These are phyloP conservation scores for Colletotrichum tofieldiae DNA, from an alignment of 2,329 filamentous ascomycete species.

Conservation along the genomic window DNA sequence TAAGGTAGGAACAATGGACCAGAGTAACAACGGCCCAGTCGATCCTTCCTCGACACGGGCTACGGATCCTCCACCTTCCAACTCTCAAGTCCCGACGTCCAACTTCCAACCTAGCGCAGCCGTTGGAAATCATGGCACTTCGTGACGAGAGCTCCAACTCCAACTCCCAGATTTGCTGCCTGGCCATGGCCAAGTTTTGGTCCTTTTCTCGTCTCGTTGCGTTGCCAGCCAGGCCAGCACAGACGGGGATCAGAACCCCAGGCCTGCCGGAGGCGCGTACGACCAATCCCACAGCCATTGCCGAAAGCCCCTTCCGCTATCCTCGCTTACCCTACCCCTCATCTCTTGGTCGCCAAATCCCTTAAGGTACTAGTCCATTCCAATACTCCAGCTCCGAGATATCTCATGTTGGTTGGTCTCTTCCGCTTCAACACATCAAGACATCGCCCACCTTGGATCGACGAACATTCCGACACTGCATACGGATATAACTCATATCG, in stretches of 20 bases:
- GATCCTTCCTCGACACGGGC: constrained; percentile 13
- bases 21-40: constrained; percentile 17
- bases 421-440: background rate
- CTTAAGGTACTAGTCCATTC: constrained; percentile 8
- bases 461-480: background rate
- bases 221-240: background rate
- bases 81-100: background rate
- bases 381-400: constrained; percentile 26
- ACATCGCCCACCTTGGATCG: background rate
- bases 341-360: background rate
- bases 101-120: background rate
- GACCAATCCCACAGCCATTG: background rate
- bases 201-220: background rate
- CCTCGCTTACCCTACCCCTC: background rate
- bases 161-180: no score
- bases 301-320: background rate
- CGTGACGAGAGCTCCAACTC: no score
- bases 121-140: background rate
- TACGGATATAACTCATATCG: background rate
- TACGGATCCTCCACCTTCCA: constrained; percentile 3
- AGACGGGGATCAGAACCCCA: background rate
- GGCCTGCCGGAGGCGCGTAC: background rate
- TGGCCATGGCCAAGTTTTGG: background rate
- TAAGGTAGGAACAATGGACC: constrained; percentile 13
- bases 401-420: background rate